Conservation (phyloP, 192 early-diverging fungal species). For the Rhizophagus sp. region DNA sequence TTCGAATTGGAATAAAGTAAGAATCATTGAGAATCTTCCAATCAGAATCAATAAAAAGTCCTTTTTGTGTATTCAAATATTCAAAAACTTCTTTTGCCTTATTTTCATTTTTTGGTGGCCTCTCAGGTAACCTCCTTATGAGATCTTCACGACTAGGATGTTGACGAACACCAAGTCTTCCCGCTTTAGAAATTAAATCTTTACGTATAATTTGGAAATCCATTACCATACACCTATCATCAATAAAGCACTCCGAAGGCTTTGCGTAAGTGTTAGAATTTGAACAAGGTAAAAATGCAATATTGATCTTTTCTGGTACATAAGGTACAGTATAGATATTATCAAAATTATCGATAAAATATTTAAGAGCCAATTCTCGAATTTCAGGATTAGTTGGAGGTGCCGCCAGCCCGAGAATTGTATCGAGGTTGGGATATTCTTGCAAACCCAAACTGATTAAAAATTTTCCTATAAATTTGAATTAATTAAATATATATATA, state of each 20-base stretch:
- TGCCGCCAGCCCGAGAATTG: slow-evolving; percentile 44
- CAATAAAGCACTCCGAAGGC: slow-evolving; percentile 66
- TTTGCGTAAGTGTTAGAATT: slow-evolving; percentile 40
- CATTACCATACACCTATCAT: slow-evolving; percentile 60
- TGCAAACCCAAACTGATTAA: slow-evolving; percentile 52
- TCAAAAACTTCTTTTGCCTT: slow-evolving; percentile 62
- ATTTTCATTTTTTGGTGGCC: slow-evolving; percentile 32
- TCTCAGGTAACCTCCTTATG: slow-evolving; percentile 40
- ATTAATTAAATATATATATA: slow-evolving; percentile 34
- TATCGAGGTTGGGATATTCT: slow-evolving; percentile 39
- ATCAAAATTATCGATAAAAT: slow-evolving; percentile 69
- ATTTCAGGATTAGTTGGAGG: slow-evolving; percentile 31
- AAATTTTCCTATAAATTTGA: slow-evolving; percentile 42
- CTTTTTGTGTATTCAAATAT: slow-evolving; percentile 62
- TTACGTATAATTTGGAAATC: slow-evolving; percentile 66
- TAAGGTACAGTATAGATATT: slow-evolving; percentile 49
- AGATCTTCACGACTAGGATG: slow-evolving; percentile 51
- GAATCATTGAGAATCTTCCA: slow-evolving; percentile 53
- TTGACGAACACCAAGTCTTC: slow-evolving; percentile 64
- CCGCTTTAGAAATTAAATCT: slow-evolving; percentile 50
- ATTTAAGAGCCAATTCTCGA: slow-evolving; percentile 58
- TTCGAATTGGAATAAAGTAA: slow-evolving; percentile 64
- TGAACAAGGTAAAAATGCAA: slow-evolving; percentile 63
- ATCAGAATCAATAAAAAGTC: slow-evolving; percentile 48
- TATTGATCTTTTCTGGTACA: slow-evolving; percentile 39